Conservation (phyloP, 257 asterid species). For the Leonotis leonurus region DNA sequence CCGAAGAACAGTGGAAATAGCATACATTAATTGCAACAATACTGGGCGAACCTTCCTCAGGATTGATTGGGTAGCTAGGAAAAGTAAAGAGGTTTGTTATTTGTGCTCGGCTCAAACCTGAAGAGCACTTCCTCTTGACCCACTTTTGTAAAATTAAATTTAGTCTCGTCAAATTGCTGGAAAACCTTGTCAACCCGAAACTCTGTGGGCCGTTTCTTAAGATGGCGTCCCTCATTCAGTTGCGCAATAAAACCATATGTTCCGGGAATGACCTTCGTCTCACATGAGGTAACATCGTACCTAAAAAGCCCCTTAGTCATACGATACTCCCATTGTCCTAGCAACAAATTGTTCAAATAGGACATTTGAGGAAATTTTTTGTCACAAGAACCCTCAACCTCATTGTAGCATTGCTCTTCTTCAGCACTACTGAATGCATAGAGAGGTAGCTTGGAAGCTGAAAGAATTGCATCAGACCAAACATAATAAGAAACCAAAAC, state of each 20-base stretch:
- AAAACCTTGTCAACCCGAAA: constrained; percentile 67
- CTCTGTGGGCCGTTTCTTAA: constrained; percentile 69
- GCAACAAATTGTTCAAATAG: constrained; percentile 37
- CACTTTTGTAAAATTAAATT: constrained; percentile 66
- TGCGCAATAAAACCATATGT: constrained; percentile 63
- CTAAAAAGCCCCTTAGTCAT: constrained; percentile 56
- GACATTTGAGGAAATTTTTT: constrained; percentile 26
- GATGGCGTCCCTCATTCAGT: constrained; percentile 81
- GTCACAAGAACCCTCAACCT: constrained; percentile 19
- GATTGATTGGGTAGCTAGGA: constrained; percentile 23
- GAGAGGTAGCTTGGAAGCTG: constrained; percentile 56
- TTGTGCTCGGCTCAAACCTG: constrained; percentile 52
- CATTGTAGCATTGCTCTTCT: constrained; percentile 17
- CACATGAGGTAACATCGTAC: constrained; percentile 68
- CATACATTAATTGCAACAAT: constrained; percentile 64
- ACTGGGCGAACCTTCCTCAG: constrained; percentile 37
- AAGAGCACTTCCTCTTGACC: constrained; percentile 78
- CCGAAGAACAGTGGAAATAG: constrained; percentile 6
- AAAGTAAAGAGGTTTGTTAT: constrained; percentile 24
- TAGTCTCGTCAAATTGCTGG: constrained; percentile 61
- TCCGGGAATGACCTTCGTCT: constrained; percentile 59
- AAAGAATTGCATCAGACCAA: constrained; percentile 7
- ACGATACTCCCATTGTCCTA: constrained; percentile 75
- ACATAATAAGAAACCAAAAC: neutral
- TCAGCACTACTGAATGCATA: constrained; percentile 42